Percentiles rank a stretch among this genome's conserved stretches.
These are phyloP conservation scores for Chlorella ohadii DNA, from an alignment of 139 green algal species.

Conservation along the genomic window DNA sequence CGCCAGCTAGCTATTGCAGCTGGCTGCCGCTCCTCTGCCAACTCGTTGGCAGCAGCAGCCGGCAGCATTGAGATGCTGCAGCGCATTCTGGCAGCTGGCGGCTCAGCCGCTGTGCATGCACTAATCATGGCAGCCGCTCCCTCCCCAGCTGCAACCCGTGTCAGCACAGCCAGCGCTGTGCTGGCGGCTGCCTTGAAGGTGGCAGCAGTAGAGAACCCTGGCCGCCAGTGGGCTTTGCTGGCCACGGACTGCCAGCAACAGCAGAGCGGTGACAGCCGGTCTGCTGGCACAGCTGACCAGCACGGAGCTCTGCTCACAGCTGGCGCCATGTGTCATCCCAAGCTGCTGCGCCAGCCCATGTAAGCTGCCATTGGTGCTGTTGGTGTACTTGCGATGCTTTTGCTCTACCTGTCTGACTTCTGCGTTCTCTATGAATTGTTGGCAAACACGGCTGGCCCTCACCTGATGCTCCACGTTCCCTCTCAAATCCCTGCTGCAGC, in stretches of 20 bases:
- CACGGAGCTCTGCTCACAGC: background rate
- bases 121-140: background rate
- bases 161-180: background rate
- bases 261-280: background rate
- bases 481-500: no score
- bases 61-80: conserved; percentile 31
- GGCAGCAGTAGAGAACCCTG: conserved; percentile 13
- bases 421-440: no score
- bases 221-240: background rate
- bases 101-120: background rate
- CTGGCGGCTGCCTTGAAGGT: conserved; percentile 30
- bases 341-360: conserved; percentile 5
- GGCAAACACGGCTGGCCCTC: no score
- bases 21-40: background rate
- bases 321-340: background rate
- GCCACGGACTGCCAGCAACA: background rate
- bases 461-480: no score
- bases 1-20: background rate
- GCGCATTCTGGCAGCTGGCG: background rate
- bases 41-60: background rate
- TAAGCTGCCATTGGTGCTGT: background rate
- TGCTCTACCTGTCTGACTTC: no score
- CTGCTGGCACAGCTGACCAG: background rate
- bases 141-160: no score
- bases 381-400: no score